Conservation (phyloP, 192 early-diverging fungal genomes). For the Chytriomyces sp. region DNA sequence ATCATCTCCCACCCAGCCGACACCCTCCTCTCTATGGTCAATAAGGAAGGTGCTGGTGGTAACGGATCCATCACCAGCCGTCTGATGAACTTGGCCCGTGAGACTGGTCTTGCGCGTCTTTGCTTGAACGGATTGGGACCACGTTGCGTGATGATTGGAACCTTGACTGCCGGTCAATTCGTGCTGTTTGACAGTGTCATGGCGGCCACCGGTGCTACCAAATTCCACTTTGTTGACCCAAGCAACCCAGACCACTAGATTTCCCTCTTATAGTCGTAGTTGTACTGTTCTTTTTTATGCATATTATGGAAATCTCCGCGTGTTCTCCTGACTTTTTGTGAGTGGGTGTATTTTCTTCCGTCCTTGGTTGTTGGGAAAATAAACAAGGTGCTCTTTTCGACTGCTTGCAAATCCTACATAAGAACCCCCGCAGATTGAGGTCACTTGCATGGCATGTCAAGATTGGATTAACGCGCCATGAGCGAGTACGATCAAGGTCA, state of each 20-base stretch:
- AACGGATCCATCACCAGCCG: slow-evolving; percentile 47
- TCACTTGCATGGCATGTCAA: too few relatives aligned
- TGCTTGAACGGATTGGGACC: slow-evolving; percentile 82
- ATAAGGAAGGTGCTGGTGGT: slow-evolving; percentile 54
- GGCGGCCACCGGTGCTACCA: slow-evolving; percentile 38
- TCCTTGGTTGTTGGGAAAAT: too few relatives aligned
- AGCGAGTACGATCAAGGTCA: too few relatives aligned
- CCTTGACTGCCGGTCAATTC: slow-evolving; percentile 70
- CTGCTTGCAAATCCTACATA: too few relatives aligned
- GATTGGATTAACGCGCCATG: too few relatives aligned
- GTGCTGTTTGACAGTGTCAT: slow-evolving; percentile 46
- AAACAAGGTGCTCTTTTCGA: too few relatives aligned
- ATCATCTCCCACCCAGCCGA: slow-evolving; percentile 92
- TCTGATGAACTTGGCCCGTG: slow-evolving; percentile 40
- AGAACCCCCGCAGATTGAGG: too few relatives aligned
- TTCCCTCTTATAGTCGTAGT: too few relatives aligned
- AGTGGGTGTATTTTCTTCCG: too few relatives aligned
- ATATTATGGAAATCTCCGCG: too few relatives aligned
- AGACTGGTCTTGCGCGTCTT: slow-evolving; percentile 47
- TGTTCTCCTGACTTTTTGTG: too few relatives aligned
- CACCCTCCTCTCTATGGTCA: slow-evolving; percentile 59
- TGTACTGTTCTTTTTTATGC: too few relatives aligned
- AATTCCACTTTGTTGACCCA: slow-evolving; percentile 49
- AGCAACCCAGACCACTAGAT: background rate
- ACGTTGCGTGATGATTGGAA: slow-evolving; percentile 92